Percentiles rank a stretch among this genome's conserved stretches.
Evolutionary conservation across 208 protist species (phyloP).

Genomic region (Acanthamoeba divionensis): DNA sequence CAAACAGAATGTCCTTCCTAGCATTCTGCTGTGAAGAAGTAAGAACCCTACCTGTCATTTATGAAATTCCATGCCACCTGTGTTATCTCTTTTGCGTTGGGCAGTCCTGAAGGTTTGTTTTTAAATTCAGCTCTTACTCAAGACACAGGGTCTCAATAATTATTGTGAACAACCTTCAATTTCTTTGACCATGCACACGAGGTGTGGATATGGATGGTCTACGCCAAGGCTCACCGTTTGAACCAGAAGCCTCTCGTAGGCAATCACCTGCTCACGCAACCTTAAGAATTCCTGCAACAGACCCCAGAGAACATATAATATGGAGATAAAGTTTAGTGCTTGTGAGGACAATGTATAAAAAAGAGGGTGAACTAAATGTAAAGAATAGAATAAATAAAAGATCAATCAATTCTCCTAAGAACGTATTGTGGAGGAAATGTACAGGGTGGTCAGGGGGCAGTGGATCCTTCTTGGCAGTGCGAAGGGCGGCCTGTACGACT

Average conservation of each 20-base stretch:
- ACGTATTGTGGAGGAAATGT: no score
- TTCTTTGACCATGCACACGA: not conserved
- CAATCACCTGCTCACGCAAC: not conserved
- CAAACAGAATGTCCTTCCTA: not conserved
- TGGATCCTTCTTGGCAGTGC: constrained; percentile 40
- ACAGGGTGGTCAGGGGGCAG: constrained; percentile 9
- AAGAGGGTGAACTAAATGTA: not conserved
- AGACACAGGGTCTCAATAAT: not conserved
- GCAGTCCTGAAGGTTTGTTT: not conserved
- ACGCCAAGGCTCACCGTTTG: constrained; percentile 35
- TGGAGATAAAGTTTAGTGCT: not conserved
- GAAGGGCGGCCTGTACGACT: constrained; percentile 65
- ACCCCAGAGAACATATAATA: not conserved
- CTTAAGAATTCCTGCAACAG: not conserved
- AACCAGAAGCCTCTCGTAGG: not conserved
- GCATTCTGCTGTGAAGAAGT: not conserved
- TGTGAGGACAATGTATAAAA: not conserved
- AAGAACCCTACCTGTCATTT: constrained; percentile 74
- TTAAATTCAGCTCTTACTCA: not conserved
- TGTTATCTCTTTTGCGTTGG: constrained; percentile 55
- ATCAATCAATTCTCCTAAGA: no score
- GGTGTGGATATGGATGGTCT: constrained; percentile 39
- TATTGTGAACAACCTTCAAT: not conserved
- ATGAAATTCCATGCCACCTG: constrained; percentile 82
- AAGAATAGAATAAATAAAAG: no score